A percentile compares a stretch with the other conserved stretches of the same genome.
Evolutionary conservation across 768 basidiomycete species (phyloP).

Genomic region (Leucocoprinus birnbaumii): DNA sequence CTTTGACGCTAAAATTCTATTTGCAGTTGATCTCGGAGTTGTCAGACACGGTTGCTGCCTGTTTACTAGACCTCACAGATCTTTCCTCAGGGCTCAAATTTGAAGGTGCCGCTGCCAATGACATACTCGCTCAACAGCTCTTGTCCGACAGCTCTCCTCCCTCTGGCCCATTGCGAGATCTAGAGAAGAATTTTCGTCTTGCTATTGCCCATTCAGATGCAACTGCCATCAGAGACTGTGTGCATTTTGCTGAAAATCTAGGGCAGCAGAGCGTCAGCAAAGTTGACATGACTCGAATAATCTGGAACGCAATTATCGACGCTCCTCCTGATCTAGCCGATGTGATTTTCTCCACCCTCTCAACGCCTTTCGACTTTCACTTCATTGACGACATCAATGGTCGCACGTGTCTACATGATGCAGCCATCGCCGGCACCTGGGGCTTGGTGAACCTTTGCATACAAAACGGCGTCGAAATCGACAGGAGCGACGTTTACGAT

Average conservation of each 20-base stretch:
- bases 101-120: conserved; percentile 75
- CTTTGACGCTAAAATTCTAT: conserved; percentile 2
- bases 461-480: conserved; percentile 62
- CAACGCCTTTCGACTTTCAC: conserved; percentile 77
- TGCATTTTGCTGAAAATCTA: conserved; percentile 67
- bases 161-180: conserved; percentile 78
- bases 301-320: conserved; percentile 91
- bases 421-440: conserved; percentile 79
- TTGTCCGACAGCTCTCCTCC: conserved; percentile 57
- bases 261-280: conserved; percentile 57
- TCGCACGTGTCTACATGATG: conserved; percentile 90
- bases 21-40: conserved; percentile 88
- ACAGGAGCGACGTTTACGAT: conserved; percentile 85
- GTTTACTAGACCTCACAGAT: conserved; percentile 77
- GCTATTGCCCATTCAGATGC: conserved; percentile 65
- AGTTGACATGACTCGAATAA: conserved; percentile 80
- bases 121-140: conserved; percentile 73
- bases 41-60: conserved; percentile 86
- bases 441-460: conserved; percentile 82
- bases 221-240: conserved; percentile 63
- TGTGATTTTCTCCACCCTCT: conserved; percentile 66
- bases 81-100: conserved; percentile 72
- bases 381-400: conserved; percentile 98
- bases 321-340: conserved; percentile 73
- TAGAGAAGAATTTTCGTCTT: conserved; percentile 83